Percentiles rank a stretch among this genome's conserved stretches.
phyloP scores from a whole-genome alignment of 2,329 filamentous ascomycete species.

The Trichoderma sp. region DNA sequence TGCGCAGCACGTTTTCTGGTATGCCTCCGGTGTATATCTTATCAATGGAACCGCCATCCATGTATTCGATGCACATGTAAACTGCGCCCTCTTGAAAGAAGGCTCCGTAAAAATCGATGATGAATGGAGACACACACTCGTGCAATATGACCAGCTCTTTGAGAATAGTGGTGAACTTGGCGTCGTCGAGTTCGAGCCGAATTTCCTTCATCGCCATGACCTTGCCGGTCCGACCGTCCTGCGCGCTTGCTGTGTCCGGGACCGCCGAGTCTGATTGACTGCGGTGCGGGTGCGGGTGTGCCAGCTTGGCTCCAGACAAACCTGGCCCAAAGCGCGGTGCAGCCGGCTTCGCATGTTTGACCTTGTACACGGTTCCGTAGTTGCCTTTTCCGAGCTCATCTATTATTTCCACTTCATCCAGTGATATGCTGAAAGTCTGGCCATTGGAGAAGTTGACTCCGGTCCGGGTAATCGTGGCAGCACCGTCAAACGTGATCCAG shows the following conservation, averaged over 20 bases:
- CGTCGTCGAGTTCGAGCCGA: conserved; percentile 88
- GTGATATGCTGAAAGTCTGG: conserved; percentile 84
- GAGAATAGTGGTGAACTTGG: conserved; percentile 94
- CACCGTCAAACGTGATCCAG: conserved; percentile 87
- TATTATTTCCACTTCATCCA: conserved; percentile 91
- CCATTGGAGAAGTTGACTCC: conserved; percentile 93
- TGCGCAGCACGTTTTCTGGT: conserved; percentile 80
- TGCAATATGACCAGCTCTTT: conserved; percentile 97
- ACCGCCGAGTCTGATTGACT: conserved; percentile 37
- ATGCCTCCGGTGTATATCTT: conserved; percentile 90
- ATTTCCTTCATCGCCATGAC: conserved; percentile 99
- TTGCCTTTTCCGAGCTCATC: conserved; percentile 97
- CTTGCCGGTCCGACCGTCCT: conserved; percentile 60
- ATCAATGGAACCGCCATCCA: conserved; percentile 97
- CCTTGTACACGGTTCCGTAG: conserved; percentile 97
- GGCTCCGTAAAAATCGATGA: conserved; percentile 97
- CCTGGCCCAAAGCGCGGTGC: conserved; percentile 58
- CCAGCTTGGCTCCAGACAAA: conserved; percentile 47
- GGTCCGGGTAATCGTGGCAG: conserved; percentile 81
- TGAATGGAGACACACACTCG: conserved; percentile 90
- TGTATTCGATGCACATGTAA: conserved; percentile 99
- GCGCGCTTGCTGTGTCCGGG: conserved; percentile 29
- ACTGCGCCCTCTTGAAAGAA: conserved; percentile 99
- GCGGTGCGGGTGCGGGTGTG: conserved; percentile 35
- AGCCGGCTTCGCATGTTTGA: conserved; percentile 71